Base-by-base conservation (phyloP, 2,329 filamentous ascomycete species). In the Podosphaera xanthii region DNA sequence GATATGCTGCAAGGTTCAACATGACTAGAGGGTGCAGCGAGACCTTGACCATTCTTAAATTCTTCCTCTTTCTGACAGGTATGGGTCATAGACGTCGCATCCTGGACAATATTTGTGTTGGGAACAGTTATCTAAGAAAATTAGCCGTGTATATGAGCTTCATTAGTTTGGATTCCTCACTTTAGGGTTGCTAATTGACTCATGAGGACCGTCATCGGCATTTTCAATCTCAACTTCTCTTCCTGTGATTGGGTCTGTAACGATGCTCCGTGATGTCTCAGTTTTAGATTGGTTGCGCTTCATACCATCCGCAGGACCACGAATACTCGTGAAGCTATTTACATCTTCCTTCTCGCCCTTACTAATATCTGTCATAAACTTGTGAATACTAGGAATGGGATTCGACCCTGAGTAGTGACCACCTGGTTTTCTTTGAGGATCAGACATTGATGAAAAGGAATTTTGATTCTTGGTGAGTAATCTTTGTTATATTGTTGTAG, bases 21-120 rank as follows among this genome's bases (percentile, higher is more conserved):
- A 0, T 91, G 91, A 64, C 94, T 90, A 0, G 91, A 91, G 1
- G 91, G 91, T 0, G 91, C 87, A 0, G 88, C 94, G 60, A 94
- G 76, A 71, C 97, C 91, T 71, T 96, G 86, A 71, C 97, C 22
- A 22, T 22, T 22, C 22, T 22, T 22, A 22, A 22, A 96, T 63
- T 94, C 86, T 61, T 84, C 78, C 35, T 83, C 80, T 0, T 82
- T 82, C 69, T 94, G 87, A 0, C 76, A 75, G 0, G 83, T 71
- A 0, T 86, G 79, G 0, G 87, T 87, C 67, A 85, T 80, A 42
- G 88, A 76, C 0, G 86, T 77, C 2, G 87, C 85, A 2, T 80
- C 74, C 69, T 86, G 90, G 62, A 82, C 80, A 2, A 97, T 72
- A 66, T 95, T 96, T 49, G 87, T 86, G 70, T 96, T 97, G 22